Evolutionary conservation across 129 eudicot genomes (phyloP), one percentile per base, ranked within the genome.

Genomic region (Flaveria trinervia): DNA sequence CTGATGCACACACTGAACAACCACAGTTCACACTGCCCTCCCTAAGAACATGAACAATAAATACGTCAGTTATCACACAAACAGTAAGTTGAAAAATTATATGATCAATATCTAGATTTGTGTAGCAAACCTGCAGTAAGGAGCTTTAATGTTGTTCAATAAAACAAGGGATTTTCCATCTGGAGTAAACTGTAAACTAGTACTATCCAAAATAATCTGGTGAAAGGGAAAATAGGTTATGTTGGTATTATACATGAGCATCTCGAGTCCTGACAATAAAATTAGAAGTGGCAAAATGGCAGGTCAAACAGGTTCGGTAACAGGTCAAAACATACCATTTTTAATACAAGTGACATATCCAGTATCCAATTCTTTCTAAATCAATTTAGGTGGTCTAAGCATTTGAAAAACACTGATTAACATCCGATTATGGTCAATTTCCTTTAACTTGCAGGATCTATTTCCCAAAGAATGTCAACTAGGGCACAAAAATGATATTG

Each of bases 121-220:
- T 33, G 28, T 43, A 60, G 46, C 54, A 17, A 74, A 94, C 99
- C 96, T 91, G 88, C 99, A 94, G 77, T 74, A 80, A 75, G 99
- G 96, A 49, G 84, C 82, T 83, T 79, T 87, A 45, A 94, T 80
- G 73, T 76, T 64, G 81, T 87, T 88, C 28, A 83, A 79, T 51
- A 94, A 52, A 73, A 91, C 96, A 76, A 91, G 90, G 17, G 71
- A 79, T 33, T 74, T 73, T 11, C 87, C 96, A 86, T 91, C 89
- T 68, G 99, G 97, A 44, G 97, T 84, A 17, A 94, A 77, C 86
- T 94, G 97, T 72, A 90, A 71, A 80, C 83, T 79, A 51, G 89
- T 77, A 66, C 84, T 84, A 57, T 85, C 92, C 74, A 80, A 44
- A 67, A 83, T 67, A 81, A 84, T 67, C 99, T 94, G 86, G 82